Base-by-base conservation (phyloP, 2,329 filamentous ascomycete genomes). In the Mycosphaerella sp. region DNA sequence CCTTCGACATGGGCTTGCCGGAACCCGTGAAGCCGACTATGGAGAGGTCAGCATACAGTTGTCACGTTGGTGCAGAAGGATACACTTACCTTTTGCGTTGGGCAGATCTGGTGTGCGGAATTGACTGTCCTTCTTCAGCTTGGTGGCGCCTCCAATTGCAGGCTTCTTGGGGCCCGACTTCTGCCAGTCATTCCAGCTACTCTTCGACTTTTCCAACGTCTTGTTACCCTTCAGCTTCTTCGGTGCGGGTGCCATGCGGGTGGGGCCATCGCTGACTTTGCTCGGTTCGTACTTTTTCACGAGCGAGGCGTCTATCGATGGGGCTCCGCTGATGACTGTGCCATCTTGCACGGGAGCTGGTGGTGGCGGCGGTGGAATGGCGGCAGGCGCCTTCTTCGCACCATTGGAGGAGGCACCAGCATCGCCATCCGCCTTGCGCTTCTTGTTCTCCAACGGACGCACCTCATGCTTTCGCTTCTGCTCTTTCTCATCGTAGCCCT, bases 1-100 rank as follows among this genome's bases (percentile, higher is more conserved):
- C 93, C 71, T 95, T 96, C 62, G 89, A 87, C 93, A 97, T 97
- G 59, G 86, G 79, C 71, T 95, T 89, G 53, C 93, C 93, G 49
- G 90, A 96, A 56, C 93, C 93, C 7, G 89, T 95, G 66, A 98
- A 96, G 30, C 93, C 93, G 65, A 98, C 93, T 96, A 28, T 34
- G 4, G 43, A 28, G 59, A 68, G 42, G 50, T n/a, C 13, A 53
- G 43, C 16, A 43, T 17, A 16, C 16, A 2, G 9, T 43, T 2
- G 43, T 45, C n/a, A 44, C 25, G 37, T 27, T 32, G 47, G 28
- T 49, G 28, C 25, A 39, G 39, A 57, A 39, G 54, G 55, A 40
- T 45, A 45, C 54, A 49, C 78, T 60, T 73, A 95, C 90, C 90
- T 85, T 89, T 81, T 52, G 87, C 90, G 64, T 88, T 81, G 18